These are phyloP conservation scores for Salix suchowensis DNA, from an alignment of 345 rosid genomes.

Conservation along the genomic window DNA sequence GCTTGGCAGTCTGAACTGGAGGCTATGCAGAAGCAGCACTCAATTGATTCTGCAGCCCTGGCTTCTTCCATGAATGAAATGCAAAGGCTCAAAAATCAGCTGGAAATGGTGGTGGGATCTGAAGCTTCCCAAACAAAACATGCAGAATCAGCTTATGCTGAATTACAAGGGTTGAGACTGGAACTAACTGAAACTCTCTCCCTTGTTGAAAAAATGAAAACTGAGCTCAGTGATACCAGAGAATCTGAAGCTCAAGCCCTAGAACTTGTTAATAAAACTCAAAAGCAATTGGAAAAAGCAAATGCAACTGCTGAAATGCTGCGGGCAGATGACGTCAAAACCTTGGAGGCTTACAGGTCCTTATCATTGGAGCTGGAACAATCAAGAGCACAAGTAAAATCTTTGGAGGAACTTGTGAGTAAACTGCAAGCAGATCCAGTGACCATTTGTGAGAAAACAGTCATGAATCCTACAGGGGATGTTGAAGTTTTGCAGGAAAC, in stretches of 20 bases:
- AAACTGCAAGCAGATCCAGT: slow-evolving; percentile 43
- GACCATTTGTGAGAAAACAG: slow-evolving; percentile 6
- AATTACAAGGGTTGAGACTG: slow-evolving; percentile 61
- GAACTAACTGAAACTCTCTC: slow-evolving; percentile 57
- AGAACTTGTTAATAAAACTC: slow-evolving; percentile 48
- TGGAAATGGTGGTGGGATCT: slow-evolving; percentile 54
- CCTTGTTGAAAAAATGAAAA: slow-evolving; percentile 69
- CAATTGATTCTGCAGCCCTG: slow-evolving; percentile 68
- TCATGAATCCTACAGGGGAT: slow-evolving; percentile 13
- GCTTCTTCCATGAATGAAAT: slow-evolving; percentile 80
- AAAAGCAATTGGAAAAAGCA: slow-evolving; percentile 59
- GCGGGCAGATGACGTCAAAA: slow-evolving; percentile 52
- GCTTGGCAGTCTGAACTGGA: slow-evolving; percentile 87
- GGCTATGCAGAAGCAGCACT: slow-evolving; percentile 72
- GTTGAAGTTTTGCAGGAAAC: slow-evolving; percentile 20
- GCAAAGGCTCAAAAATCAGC: slow-evolving; percentile 63
- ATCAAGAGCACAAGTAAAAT: slow-evolving; percentile 45
- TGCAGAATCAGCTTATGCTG: slow-evolving; percentile 48
- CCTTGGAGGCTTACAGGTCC: slow-evolving; percentile 50
- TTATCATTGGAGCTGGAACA: slow-evolving; percentile 60
- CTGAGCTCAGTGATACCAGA: slow-evolving; percentile 52
- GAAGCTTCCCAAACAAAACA: slow-evolving; percentile 51
- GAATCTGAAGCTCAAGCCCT: slow-evolving; percentile 70
- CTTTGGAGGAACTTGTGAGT: slow-evolving; percentile 48
- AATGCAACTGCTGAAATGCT: slow-evolving; percentile 56